Evolutionary conservation across 148 eudicot species (phyloP).

Genomic region (Vaccinium corymbosum): DNA sequence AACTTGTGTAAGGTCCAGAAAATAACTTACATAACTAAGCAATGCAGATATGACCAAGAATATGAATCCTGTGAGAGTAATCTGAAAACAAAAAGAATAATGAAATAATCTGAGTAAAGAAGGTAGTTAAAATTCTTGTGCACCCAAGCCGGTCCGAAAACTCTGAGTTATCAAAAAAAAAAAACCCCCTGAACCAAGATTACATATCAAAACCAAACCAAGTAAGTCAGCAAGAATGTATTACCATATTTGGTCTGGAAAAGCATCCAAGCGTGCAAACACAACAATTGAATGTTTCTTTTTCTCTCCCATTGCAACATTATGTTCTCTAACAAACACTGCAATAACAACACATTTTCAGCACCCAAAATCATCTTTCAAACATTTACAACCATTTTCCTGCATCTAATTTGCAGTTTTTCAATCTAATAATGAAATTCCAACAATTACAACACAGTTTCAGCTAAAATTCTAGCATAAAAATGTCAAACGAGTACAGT

Average conservation of each 20-base stretch:
- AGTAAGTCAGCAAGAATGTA: not conserved
- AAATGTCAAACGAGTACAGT: too few relatives aligned
- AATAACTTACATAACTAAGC: slow-evolving; percentile 64
- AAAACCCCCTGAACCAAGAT: not conserved
- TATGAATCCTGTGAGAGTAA: slow-evolving; percentile 82
- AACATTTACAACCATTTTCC: too few relatives aligned
- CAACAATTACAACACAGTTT: too few relatives aligned
- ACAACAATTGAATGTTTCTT: not conserved
- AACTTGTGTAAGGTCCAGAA: not conserved
- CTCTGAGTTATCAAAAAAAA: not conserved
- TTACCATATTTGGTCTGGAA: slow-evolving; percentile 87
- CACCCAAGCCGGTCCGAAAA: not conserved
- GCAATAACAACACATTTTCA: too few relatives aligned
- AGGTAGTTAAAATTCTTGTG: not conserved
- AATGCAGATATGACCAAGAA: slow-evolving; percentile 70
- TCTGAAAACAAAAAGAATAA: slow-evolving; percentile 35
- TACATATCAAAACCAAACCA: not conserved
- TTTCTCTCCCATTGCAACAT: too few relatives aligned
- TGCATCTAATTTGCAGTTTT: too few relatives aligned
- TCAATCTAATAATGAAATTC: too few relatives aligned
- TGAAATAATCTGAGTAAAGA: slow-evolving; percentile 4
- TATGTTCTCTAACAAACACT: too few relatives aligned
- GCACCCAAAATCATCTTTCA: too few relatives aligned
- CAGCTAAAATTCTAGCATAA: too few relatives aligned
- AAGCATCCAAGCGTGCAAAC: slow-evolving; percentile 39